Conservation (phyloP, 129 eudicot species). For the Artemisia tridentata region DNA sequence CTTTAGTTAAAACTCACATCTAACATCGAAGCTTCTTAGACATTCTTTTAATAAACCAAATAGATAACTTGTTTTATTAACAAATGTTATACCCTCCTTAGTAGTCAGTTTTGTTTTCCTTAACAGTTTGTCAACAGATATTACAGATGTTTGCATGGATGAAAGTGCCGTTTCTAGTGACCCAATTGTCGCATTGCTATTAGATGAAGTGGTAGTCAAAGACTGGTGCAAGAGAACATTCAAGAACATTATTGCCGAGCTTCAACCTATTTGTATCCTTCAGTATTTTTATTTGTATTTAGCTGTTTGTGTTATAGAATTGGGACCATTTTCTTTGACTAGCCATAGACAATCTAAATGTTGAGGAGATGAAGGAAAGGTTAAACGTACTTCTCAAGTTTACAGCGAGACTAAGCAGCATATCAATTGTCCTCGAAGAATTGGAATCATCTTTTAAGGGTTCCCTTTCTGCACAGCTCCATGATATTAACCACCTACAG, state of each 20-base stretch:
- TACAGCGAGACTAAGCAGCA: constrained; percentile 59
- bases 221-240: constrained; percentile 95
- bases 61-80: neutral
- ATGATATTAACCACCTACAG: constrained; percentile 76
- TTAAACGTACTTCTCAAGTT: constrained; percentile 58
- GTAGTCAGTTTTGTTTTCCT: constrained; percentile 33
- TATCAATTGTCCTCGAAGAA: constrained; percentile 80
- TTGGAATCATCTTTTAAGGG: constrained; percentile 78
- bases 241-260: constrained; percentile 46
- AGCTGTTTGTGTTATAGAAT: neutral
- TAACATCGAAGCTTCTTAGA: neutral
- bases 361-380: constrained; percentile 47
- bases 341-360: constrained; percentile 54
- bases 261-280: constrained; percentile 84
- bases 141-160: constrained; percentile 98
- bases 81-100: constrained; percentile 2
- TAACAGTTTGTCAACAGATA: constrained; percentile 65
- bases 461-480: constrained; percentile 75
- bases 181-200: constrained; percentile 81
- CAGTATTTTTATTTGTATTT: constrained; percentile 5
- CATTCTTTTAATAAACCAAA: neutral
- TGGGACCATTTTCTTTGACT: constrained; percentile 29
- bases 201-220: constrained; percentile 96
- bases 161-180: constrained; percentile 99
- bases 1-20: neutral